Evolutionary conservation across 75 land plant genomes (phyloP).

Genomic region (Larix kaempferi): DNA sequence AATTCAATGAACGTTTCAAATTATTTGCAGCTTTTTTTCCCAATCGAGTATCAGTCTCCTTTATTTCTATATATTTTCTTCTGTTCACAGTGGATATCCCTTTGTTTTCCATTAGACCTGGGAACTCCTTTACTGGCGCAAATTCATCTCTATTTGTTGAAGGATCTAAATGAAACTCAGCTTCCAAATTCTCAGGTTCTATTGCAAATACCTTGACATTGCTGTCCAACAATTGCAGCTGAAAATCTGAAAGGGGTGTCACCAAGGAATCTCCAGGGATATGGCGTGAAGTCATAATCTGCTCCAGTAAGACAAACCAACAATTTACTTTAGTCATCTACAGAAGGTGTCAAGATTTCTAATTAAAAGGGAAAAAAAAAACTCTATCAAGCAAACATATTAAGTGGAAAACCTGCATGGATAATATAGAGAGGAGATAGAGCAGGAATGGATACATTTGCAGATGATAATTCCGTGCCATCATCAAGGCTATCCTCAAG

Average conservation of each 20-base stretch:
- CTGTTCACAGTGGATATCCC: conserved; percentile 13
- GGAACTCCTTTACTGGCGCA: conserved; percentile 6
- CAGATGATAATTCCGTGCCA: too few relatives aligned
- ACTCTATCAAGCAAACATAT: too few relatives aligned
- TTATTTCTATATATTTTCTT: conserved; percentile 2
- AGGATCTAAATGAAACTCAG: not conserved
- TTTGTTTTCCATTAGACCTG: conserved; percentile 15
- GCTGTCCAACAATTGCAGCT: conserved; percentile 25
- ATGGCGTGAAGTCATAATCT: conserved; percentile 72
- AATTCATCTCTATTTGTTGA: conserved; percentile 4
- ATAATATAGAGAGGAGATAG: too few relatives aligned
- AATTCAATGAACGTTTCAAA: not conserved
- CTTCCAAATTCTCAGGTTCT: not conserved
- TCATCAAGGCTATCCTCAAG: too few relatives aligned
- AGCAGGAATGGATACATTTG: too few relatives aligned
- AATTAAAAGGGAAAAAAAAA: not conserved
- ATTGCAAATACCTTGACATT: conserved; percentile 11
- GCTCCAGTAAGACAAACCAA: not conserved
- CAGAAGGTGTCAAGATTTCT: too few relatives aligned
- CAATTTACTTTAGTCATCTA: too few relatives aligned
- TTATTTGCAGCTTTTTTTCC: conserved; percentile 11
- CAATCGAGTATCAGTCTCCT: conserved; percentile 7
- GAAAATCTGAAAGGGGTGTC: conserved; percentile 62
- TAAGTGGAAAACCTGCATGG: too few relatives aligned
- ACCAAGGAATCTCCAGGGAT: conserved; percentile 48